Evolutionary conservation across 1,139 yeast species (phyloP), one percentile per base, ranked within the genome.

Genomic region (Taphrina confusa): DNA sequence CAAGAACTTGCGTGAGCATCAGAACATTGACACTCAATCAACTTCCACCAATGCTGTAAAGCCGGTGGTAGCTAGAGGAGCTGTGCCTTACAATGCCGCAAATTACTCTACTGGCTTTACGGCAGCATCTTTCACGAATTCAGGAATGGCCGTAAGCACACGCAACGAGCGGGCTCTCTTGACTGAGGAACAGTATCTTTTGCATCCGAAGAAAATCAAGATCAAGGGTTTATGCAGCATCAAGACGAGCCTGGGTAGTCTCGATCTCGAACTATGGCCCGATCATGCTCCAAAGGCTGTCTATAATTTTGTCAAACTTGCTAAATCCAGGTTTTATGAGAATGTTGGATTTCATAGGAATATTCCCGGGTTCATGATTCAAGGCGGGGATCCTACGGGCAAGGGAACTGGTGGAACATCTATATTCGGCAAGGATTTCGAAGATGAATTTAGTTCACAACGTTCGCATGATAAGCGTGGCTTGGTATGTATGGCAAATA

Each of bases 401-500:
- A 74, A 77, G 30, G 82, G 80, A 1, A 68, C 76, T 2, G 79
- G 82, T 3, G 78, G 80, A 16, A 44, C 68, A 67, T 60, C 71
- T 65, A 14, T 67, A 64, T 65, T 69, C 65, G 61, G 76, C 76
- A 16, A 70, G 36, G 59, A 69, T 70, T 77, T 79, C 63, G 70
- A 71, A 18, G 81, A 79, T 63, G 82, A 80, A 62, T 70, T 74
- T 16, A 87, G 87, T 80, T 87, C 89, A 69, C 72, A 79, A 68
- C 81, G 82, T 77, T 85, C 75, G 71, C 96, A 88, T 78, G 82
- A 81, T 74, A 82, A 78, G 69, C 85, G 95, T 66, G 96, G 96
- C 72, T 80, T 85, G 70, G 76, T 89, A 71, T 84, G 92, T 42
- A 83, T 87, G 89, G 94, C 95, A 2, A 87, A 86, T 67, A 74